Percentiles rank a stretch among this genome's conserved stretches.
These are phyloP conservation scores for Herpetomonas tarakana DNA, from an alignment of 208 protist genomes.

Conservation along the genomic window DNA sequence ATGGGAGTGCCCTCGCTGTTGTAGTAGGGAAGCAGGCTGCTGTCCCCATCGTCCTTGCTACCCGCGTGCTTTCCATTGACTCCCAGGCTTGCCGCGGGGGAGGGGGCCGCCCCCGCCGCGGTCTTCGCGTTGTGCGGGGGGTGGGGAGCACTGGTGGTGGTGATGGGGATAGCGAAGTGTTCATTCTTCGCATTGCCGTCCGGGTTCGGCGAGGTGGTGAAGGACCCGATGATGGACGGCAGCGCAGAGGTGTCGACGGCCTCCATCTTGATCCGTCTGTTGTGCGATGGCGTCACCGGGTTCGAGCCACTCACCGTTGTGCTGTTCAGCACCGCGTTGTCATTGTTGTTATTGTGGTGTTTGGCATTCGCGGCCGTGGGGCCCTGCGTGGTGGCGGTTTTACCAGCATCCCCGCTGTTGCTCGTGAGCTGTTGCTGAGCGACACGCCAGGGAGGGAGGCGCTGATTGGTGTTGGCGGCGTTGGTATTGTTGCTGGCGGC, in stretches of 20 bases:
- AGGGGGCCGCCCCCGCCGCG: no score
- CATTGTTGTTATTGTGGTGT: no score
- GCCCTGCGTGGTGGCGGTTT: conserved; percentile 15
- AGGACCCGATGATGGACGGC: neutral
- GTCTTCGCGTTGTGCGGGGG: neutral
- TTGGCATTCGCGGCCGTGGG: conserved; percentile 20
- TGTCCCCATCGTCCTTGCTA: no score
- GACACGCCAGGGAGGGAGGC: neutral
- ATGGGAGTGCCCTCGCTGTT: no score
- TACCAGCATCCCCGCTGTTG: conserved; percentile 1
- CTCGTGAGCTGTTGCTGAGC: neutral
- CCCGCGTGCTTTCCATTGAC: no score
- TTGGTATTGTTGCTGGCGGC: no score
- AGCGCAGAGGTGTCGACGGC: neutral
- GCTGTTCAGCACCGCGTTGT: no score
- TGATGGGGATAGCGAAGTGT: neutral
- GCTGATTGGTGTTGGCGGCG: no score
- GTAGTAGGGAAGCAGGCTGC: neutral
- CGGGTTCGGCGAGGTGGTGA: conserved; percentile 1
- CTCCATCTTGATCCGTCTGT: neutral
- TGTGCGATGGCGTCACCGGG: neutral
- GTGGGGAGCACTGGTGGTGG: conserved; percentile 4
- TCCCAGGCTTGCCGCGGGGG: no score
- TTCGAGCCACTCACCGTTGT: no score
- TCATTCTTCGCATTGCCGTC: neutral